Evolutionary conservation across 495 filamentous ascomycete species (phyloP), one percentile per base, ranked within the genome.

Genomic region (Barbatosphaeria neglecta): DNA sequence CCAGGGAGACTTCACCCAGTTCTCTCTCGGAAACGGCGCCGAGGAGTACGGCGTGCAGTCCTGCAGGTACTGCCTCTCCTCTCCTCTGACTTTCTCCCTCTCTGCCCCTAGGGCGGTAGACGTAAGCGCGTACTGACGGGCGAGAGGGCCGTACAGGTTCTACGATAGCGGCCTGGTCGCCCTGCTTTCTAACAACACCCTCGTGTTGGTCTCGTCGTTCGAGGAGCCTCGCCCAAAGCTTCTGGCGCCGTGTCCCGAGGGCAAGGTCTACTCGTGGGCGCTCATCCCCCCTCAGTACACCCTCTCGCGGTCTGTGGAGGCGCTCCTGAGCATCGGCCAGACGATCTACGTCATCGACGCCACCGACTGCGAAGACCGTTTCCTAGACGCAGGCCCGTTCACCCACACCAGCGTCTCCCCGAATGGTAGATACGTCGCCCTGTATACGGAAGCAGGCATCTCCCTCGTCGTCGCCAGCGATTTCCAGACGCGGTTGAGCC

Each of bases 391-490:
- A 51, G 92, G 92, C 0, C 92, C 92, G 2, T 98, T 98, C 59
- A 82, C 80, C 31, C 86, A 97, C 58, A 82, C 93, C 31, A 79
- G 79, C 51, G 83, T 94, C 22, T 96, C 90, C 5, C 89, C 93
- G 0, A 90, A 92, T 47, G 93, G 93, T 7, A 82, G 79, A 44
- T 93, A 87, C 54, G 83, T 86, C 4, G 84, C 86, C 0, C 76
- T 98, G 22, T 95, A 95, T 55, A 90, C 88, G 2, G 69, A 79
- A 4, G 82, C 88, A 50, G 86, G 89, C 42, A 89, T 84, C 59
- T 78, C 92, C 22, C 95, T 89, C 77, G 87, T 97, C 33, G 90
- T 97, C 47, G 92, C 82, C 52, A 87, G 84, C 49, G 90, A 97
- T 59, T 97, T 96, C 63, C 86, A 94, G 59, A 84, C 81, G 51